Conservation (phyloP, 225 moss, liverwort and hornwort genomes). For the Straminergon stramineum region DNA sequence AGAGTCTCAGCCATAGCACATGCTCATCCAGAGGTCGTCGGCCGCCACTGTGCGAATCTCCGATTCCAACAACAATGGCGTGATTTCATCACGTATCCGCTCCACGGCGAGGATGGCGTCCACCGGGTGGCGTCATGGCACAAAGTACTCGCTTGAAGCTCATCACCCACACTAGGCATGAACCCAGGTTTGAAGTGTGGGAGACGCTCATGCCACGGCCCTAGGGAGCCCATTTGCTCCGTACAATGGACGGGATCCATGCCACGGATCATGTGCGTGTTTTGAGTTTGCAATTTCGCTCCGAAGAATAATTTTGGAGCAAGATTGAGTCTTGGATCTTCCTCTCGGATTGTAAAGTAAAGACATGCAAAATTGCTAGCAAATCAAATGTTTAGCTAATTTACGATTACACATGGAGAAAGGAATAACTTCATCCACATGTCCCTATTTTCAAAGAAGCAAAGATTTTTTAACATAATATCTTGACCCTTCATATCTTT, state of each 20-base stretch:
- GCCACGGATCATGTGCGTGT: not conserved
- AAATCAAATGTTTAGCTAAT: not conserved
- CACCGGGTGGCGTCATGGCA: constrained; percentile 28
- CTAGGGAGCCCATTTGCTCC: constrained; percentile 34
- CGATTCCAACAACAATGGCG: constrained; percentile 19
- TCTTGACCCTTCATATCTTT: not conserved
- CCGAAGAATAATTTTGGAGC: not conserved
- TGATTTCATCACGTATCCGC: constrained; percentile 14
- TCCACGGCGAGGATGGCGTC: constrained; percentile 30
- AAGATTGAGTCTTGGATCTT: not conserved
- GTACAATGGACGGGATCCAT: constrained; percentile 13
- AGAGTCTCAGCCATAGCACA: constrained; percentile 28
- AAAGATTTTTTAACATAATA: not conserved
- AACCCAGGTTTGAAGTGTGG: constrained; percentile 29
- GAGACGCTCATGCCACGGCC: constrained; percentile 30
- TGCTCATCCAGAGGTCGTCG: constrained; percentile 53
- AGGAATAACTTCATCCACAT: not conserved
- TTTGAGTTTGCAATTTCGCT: not conserved
- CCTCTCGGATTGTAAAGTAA: not conserved
- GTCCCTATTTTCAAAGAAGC: not conserved
- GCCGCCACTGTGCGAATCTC: constrained; percentile 54
- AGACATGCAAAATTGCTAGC: not conserved
- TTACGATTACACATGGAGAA: not conserved
- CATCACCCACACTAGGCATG: constrained; percentile 20
- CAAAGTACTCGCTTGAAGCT: constrained; percentile 57